phyloP scores from a whole-genome alignment of 2,329 filamentous ascomycete genomes.

The Apiospora phragmitis region DNA sequence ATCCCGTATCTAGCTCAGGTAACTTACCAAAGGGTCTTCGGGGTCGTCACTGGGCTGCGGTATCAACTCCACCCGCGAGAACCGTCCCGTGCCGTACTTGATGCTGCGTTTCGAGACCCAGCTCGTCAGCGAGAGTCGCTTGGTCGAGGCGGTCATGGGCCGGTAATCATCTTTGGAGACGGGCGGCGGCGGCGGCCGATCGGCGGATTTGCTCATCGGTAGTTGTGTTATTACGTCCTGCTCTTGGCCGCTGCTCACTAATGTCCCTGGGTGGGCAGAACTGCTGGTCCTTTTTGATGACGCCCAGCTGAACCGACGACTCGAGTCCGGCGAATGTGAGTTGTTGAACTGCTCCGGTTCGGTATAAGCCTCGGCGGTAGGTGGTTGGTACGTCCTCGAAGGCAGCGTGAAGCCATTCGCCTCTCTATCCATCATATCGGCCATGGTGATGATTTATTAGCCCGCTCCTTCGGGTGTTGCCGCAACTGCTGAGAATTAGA shows the following conservation, averaged over 20 bases:
- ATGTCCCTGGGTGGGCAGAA: neutral
- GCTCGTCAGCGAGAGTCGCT: slow-evolving; percentile 36
- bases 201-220: neutral
- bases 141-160: slow-evolving; percentile 36
- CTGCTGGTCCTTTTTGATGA: neutral
- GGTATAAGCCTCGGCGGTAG: neutral
- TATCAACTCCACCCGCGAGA: slow-evolving; percentile 46
- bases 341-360: neutral
- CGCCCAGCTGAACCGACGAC: neutral
- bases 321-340: neutral
- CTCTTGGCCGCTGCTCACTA: neutral
- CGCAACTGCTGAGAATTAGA: slow-evolving; percentile 6
- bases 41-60: slow-evolving; percentile 57
- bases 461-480: neutral
- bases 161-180: neutral
- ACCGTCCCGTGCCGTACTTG: slow-evolving; percentile 49
- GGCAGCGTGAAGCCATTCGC: neutral
- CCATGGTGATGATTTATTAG: neutral
- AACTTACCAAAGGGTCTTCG: slow-evolving; percentile 53
- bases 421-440: neutral
- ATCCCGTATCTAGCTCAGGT: neutral
- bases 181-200: neutral
- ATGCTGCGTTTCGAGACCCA: slow-evolving; percentile 37
- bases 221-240: neutral
- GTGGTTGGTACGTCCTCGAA: neutral